Evolutionary conservation across 2,329 filamentous ascomycete species (phyloP), one percentile per base, ranked within the genome.

Genomic region (Gaeumannomyces tritici): DNA sequence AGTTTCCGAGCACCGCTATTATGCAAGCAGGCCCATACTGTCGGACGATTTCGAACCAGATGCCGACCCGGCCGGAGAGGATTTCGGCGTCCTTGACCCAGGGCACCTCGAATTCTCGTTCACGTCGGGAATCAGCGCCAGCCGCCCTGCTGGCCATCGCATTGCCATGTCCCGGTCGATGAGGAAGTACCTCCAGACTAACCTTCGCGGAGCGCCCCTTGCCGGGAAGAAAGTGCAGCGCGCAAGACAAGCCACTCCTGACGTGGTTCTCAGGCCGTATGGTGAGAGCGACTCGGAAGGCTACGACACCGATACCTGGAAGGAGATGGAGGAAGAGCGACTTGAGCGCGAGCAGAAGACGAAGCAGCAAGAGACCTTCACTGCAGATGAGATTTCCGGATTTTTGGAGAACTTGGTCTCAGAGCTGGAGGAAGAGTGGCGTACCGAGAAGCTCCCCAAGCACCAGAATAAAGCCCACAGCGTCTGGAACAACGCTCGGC

Each of bases 401-500:
- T 21, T 55, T 55, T 18, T 61, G 27, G 72, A 80, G 3, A 66
- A 71, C 0, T 73, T 83, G 15, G 77, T 93, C 42, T 75, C 85
- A 8, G 72, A 77, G 1, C 79, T 84, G 63, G 77, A 79, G 59
- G 69, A 74, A 4, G 71, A 73, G 5, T 93, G 89, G 89, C 73
- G 73, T n/a, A 71, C 77, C n/a, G 76, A 74, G 1, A 86, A 85
- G 65, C 76, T 84, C 8, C 82, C 84, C 0, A 82, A 77, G 61
- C 75, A 83, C 18, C 75, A 84, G 62, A 71, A 71, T 6, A 85
- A 80, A 63, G 89, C 88, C 0, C 81, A 83, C 69, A 73, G 70
- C 4, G 66, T 89, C 2, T 96, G 90, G 91, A 74, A 71, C 4
- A 66, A 78, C 54, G 83, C 83, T 33, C 83, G 79, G n/a, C 9